Base-by-base conservation (phyloP, 305 asterid species). In the Plantago coronopus region DNA sequence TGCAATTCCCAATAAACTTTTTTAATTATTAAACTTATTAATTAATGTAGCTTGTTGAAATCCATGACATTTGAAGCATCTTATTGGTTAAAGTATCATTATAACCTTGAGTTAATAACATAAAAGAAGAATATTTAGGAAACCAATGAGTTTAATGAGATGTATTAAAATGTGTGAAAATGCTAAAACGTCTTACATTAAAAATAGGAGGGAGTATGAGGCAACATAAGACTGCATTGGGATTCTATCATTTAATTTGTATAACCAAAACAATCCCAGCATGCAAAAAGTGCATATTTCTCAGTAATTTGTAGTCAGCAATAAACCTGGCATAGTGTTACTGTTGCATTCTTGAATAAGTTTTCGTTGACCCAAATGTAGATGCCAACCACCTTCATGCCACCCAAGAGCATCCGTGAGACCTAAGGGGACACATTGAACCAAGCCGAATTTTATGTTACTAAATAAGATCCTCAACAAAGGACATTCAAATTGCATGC, bases 391-490 rank as follows among this genome's bases (percentile, higher is more conserved):
- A 94, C 99, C 72, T 82, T 79, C 77, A 87, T 66, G 65, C 99
- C 99, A 70, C 97, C 99, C 76, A 86, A 69, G 25, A 94, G 80
- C 95, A 94, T 94, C 78, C 91, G 78, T 65, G 96, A 84, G 56
- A 94, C 96, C 97, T 94, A 73, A 66, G 67, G 72, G 47, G 47
- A 20, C 40, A 57, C 49, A 58, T 58, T 54, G 31, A 69, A 45
- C 46, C 17, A 55, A 44, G 48, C 37, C 31, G 4, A 16, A 45
- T 54, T 69, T 63, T 21, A 75, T 53, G 54, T 60, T 12, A 3
- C 5, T 29, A 46, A 48, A 56, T 5, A 69, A 43, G 13, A 45
- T 48, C 45, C 37, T 53, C 45, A 48, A 56, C 57, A 23, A 37
- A 54, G 22, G 64, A 29, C 57, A 31, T 57, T 47, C 67, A 68